Evolutionary conservation across 2,329 filamentous ascomycete species (phyloP), one percentile per base, ranked within the genome.

Genomic region (Eutypella sp.): DNA sequence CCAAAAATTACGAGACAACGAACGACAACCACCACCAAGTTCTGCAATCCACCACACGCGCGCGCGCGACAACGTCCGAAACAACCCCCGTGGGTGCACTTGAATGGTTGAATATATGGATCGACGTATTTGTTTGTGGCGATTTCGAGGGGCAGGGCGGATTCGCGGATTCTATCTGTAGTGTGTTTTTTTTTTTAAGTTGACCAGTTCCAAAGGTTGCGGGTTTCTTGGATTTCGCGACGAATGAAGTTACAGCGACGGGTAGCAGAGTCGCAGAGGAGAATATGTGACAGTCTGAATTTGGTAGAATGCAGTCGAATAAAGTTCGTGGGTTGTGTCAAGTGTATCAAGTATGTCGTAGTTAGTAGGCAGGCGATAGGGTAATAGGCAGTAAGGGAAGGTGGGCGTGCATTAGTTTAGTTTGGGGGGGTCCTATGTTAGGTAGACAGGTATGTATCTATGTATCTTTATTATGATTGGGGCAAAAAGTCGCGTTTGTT

Each of bases 401-500:
- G 33, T 16, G 19, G n/a, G 25, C 23, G 44, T 45, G 43, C 47
- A 41, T 31, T 51, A 54, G 42, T 48, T 51, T 42, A 25, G 18
- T 38, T 25, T 20, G 34, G 31, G 34, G 42, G 16, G 24, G 33
- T 22, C 39, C n/a, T n/a, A n/a, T n/a, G n/a, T n/a, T n/a, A n/a
- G n/a, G n/a, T n/a, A n/a, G n/a, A n/a, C n/a, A n/a, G n/a, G 42
- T 23, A 47, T 48, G 46, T 44, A 48, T 45, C 11, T 33, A 15
- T 33, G 29, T 33, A 15, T 33, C 29, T 15, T 33, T 33, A 31
- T 47, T 27, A 11, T 36, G 27, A 44, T 43, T 46, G 49, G 42
- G 48, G 44, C 42, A 46, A 37, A 39, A 34, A 47, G 49, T 44
- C 53, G 53, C 53, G 53, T 55, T 55, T 55, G 53, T 55, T 55